phyloP scores from a whole-genome alignment of 768 basidiomycete genomes.

The Strobilomyces echinocephalus region DNA sequence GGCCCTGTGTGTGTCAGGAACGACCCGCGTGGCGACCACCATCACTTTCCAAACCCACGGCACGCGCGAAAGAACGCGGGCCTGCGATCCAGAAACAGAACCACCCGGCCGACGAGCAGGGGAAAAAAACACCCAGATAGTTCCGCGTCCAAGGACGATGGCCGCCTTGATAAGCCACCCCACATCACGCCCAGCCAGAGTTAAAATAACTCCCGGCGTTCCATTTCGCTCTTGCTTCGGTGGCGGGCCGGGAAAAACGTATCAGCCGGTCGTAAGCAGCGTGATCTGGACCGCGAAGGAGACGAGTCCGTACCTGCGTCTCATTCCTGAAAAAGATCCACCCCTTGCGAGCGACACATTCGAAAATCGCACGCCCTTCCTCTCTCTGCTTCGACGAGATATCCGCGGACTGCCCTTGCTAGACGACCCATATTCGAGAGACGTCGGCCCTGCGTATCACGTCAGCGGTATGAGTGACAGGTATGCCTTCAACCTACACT shows the following conservation, averaged over 20 bases:
- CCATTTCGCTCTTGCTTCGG: conserved; percentile 1
- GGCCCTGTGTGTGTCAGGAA: neutral
- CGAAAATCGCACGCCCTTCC: neutral
- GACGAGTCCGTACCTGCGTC: neutral
- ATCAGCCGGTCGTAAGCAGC: neutral
- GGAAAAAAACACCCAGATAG: neutral
- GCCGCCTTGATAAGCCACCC: conserved; percentile 4
- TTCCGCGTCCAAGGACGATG: too few relatives aligned
- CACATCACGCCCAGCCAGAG: neutral
- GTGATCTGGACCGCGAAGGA: neutral
- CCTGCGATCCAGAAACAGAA: conserved; percentile 2
- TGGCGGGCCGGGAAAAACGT: conserved; percentile 1
- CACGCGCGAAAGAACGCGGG: neutral
- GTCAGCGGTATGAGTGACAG: neutral
- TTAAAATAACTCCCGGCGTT: neutral
- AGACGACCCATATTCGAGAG: neutral
- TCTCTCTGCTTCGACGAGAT: neutral
- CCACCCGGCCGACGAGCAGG: neutral
- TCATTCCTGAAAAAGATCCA: neutral
- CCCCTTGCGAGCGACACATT: too few relatives aligned
- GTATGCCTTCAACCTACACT: too few relatives aligned
- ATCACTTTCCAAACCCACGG: neutral
- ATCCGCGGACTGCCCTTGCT: neutral
- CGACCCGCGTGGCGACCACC: neutral
- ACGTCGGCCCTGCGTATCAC: neutral